Conservation (phyloP, 441 rosid genomes). For the Populus tomentosa region DNA sequence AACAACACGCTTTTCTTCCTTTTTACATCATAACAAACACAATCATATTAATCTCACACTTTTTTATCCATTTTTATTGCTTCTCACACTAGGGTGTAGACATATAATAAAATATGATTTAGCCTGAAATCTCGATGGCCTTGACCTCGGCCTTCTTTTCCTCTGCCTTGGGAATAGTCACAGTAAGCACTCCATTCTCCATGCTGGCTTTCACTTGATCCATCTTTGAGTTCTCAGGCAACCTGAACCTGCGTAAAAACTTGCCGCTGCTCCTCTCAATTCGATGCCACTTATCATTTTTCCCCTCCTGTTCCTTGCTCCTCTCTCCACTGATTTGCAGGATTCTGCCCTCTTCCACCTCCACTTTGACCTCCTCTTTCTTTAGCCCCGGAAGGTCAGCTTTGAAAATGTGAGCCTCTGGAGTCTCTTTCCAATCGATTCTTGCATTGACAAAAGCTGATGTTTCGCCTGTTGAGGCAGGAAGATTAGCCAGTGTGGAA, state of each 20-base stretch:
- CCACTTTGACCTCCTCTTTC: conserved; percentile 40
- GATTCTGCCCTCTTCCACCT: conserved; percentile 40
- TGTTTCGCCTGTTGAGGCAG: background rate
- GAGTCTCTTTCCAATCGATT: conserved; percentile 47
- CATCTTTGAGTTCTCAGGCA: conserved; percentile 41
- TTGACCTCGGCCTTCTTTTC: conserved; percentile 38
- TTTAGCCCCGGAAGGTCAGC: conserved; percentile 22
- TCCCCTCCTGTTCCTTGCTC: conserved; percentile 43
- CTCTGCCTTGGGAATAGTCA: conserved; percentile 37
- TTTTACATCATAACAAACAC: no score
- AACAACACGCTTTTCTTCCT: no score
- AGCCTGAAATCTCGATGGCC: conserved; percentile 37
- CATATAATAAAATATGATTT: background rate
- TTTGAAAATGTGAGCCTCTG: conserved; percentile 44
- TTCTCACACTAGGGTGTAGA: background rate
- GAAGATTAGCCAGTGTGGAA: background rate
- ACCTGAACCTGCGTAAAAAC: conserved; percentile 42
- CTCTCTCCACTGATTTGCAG: conserved; percentile 51
- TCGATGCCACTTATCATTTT: conserved; percentile 43
- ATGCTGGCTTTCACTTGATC: conserved; percentile 39
- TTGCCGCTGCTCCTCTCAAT: conserved; percentile 42
- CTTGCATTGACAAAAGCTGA: conserved; percentile 24
- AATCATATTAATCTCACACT: no score
- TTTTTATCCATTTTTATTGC: no score
- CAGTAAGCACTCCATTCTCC: conserved; percentile 47